phyloP scores from a whole-genome alignment of 768 basidiomycete species.

The Podaxis sp. region DNA sequence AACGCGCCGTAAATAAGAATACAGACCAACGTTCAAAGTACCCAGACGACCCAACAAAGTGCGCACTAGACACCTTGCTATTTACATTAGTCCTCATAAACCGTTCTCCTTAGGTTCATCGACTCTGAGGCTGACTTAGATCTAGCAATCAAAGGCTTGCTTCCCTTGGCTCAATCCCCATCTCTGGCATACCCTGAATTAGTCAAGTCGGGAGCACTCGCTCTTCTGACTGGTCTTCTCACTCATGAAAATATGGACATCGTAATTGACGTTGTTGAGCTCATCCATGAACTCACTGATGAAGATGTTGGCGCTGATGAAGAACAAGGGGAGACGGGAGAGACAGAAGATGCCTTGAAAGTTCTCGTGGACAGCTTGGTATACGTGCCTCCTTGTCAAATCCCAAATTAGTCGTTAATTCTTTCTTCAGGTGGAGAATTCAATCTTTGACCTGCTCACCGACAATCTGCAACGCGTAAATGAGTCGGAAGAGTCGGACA shows the following conservation, averaged over 20 bases:
- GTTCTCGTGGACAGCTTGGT: constrained; percentile 77
- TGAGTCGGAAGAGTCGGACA: constrained; percentile 87
- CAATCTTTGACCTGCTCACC: constrained; percentile 84
- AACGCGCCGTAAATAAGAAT: constrained; percentile 91
- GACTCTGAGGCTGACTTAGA: constrained; percentile 98
- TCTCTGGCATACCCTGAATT: constrained; percentile 87
- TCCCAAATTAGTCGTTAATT: neutral
- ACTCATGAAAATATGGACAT: constrained; percentile 98
- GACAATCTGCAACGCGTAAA: constrained; percentile 88
- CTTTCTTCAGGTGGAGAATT: constrained; percentile 65
- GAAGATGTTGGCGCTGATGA: constrained; percentile 90
- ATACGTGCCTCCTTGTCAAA: constrained; percentile 26
- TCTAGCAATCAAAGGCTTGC: constrained; percentile 75
- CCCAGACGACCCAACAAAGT: constrained; percentile 91
- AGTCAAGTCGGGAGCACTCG: constrained; percentile 68
- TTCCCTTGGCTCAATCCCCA: constrained; percentile 88
- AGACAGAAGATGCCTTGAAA: constrained; percentile 66
- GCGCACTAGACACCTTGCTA: constrained; percentile 13
- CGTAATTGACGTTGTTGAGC: constrained; percentile 91
- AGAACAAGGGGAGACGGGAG: constrained; percentile 57
- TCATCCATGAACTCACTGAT: constrained; percentile 92
- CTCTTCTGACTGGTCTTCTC: constrained; percentile 77
- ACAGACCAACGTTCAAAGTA: constrained; percentile 96
- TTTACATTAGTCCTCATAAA: neutral
- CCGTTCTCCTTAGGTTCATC: constrained; percentile 70